phyloP scores from a whole-genome alignment of 768 basidiomycete species.

The Candolleomyces aberdarensis region DNA sequence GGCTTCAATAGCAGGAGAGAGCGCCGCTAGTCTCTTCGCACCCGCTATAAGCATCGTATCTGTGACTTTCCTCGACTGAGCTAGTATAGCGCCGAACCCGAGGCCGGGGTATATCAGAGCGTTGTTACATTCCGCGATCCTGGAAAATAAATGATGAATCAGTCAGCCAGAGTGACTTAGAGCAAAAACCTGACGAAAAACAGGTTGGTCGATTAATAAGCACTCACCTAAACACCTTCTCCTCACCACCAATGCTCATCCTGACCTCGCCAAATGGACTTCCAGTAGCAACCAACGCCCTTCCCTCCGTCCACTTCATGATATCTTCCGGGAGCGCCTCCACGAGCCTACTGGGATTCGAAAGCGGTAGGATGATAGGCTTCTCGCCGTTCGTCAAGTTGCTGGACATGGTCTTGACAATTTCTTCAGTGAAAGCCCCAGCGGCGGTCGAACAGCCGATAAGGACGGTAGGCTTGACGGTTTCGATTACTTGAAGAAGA shows the following conservation, averaged over 20 bases:
- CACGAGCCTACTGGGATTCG: slow-evolving; percentile 74
- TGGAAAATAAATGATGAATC: slow-evolving; percentile 18
- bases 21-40: slow-evolving; percentile 65
- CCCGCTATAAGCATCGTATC: slow-evolving; percentile 90
- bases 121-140: slow-evolving; percentile 76
- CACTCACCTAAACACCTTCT: slow-evolving; percentile 48
- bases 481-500: slow-evolving; percentile 68
- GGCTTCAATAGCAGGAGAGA: slow-evolving; percentile 59
- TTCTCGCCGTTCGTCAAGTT: slow-evolving; percentile 34
- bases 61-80: slow-evolving; percentile 59
- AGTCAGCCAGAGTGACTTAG: neutral
- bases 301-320: slow-evolving; percentile 76
- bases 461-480: slow-evolving; percentile 74
- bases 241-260: slow-evolving; percentile 56
- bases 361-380: slow-evolving; percentile 83
- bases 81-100: slow-evolving; percentile 75
- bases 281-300: slow-evolving; percentile 79
- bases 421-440: slow-evolving; percentile 75
- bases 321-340: slow-evolving; percentile 74
- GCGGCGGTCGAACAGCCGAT: slow-evolving; percentile 81
- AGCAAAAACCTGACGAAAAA: no score
- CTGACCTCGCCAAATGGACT: slow-evolving; percentile 78
- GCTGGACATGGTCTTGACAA: slow-evolving; percentile 61
- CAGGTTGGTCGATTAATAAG: no score
- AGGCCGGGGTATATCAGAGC: slow-evolving; percentile 85